These are phyloP conservation scores for Ascoidea tarda DNA, from an alignment of 805 yeast genomes.

Conservation along the genomic window DNA sequence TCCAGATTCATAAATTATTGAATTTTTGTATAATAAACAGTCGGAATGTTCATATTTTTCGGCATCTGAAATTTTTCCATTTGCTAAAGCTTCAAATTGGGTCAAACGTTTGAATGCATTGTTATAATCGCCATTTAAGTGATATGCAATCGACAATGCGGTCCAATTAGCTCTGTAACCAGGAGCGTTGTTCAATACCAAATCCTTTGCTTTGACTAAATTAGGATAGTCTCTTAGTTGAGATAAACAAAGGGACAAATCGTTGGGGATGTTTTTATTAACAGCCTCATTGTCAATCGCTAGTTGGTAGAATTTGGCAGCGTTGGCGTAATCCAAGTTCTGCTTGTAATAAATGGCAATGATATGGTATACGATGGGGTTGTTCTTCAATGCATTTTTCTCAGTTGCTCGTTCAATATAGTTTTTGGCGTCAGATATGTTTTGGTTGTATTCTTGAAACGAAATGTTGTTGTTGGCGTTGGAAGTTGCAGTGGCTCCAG, in stretches of 20 bases:
- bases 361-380: constrained; percentile 72
- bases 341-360: constrained; percentile 73
- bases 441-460: constrained; percentile 38
- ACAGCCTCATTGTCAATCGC: constrained; percentile 68
- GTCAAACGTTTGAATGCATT: constrained; percentile 60
- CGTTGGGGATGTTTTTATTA: constrained; percentile 70
- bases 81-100: constrained; percentile 63
- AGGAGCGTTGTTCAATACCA: constrained; percentile 55
- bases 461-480: constrained; percentile 12
- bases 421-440: constrained; percentile 1
- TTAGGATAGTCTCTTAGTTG: constrained; percentile 65
- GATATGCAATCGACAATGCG: constrained; percentile 73
- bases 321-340: constrained; percentile 54
- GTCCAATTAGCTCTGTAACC: constrained; percentile 91
- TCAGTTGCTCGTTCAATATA: constrained; percentile 20
- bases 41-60: constrained; percentile 76
- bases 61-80: constrained; percentile 48
- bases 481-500: neutral
- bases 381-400: constrained; percentile 35
- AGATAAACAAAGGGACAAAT: constrained; percentile 63
- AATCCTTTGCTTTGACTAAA: constrained; percentile 48
- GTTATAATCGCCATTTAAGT: constrained; percentile 50
- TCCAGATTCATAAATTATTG: constrained; percentile 47
- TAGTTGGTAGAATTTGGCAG: constrained; percentile 63
- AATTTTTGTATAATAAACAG: constrained; percentile 59